phyloP scores from a whole-genome alignment of 148 eudicot genomes.

The Cornus controversa region DNA sequence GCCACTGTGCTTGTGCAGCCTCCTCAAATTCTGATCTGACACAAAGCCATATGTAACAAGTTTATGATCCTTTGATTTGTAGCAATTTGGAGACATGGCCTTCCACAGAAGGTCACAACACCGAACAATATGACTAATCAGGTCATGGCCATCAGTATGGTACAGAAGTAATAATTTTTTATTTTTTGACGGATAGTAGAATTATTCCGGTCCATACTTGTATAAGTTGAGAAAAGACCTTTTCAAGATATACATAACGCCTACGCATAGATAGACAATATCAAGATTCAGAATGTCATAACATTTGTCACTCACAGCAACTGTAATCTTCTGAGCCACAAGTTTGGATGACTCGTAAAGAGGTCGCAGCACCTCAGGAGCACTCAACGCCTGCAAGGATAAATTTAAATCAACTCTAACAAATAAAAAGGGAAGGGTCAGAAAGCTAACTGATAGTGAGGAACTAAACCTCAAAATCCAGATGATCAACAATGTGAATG shows the following conservation, averaged over 20 bases:
- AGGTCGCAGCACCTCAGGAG: slow-evolving; percentile 40
- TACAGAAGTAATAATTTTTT: not conserved
- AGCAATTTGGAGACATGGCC: not conserved
- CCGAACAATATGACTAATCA: not conserved
- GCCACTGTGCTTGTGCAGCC: not conserved
- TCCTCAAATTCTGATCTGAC: not conserved
- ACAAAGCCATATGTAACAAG: not conserved
- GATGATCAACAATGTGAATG: slow-evolving; percentile 44
- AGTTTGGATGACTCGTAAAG: slow-evolving; percentile 42
- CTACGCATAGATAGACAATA: not conserved
- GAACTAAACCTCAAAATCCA: slow-evolving; percentile 35
- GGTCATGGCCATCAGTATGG: not conserved
- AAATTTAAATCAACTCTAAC: not conserved
- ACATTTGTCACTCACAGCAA: slow-evolving; percentile 26
- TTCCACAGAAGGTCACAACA: not conserved
- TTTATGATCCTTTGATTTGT: not conserved
- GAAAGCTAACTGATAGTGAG: not conserved
- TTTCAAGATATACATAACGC: not conserved
- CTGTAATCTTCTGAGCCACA: slow-evolving; percentile 39
- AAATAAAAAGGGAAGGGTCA: not conserved
- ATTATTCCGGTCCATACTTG: no score
- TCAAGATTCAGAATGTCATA: not conserved
- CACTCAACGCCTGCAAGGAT: slow-evolving; percentile 31
- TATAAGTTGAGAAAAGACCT: not conserved
- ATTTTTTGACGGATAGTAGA: no score